A percentile compares a stretch with the other conserved stretches of the same genome.
These are phyloP conservation scores for Xylariales sp. DNA, from an alignment of 2,329 filamentous ascomycete genomes.

Conservation along the genomic window DNA sequence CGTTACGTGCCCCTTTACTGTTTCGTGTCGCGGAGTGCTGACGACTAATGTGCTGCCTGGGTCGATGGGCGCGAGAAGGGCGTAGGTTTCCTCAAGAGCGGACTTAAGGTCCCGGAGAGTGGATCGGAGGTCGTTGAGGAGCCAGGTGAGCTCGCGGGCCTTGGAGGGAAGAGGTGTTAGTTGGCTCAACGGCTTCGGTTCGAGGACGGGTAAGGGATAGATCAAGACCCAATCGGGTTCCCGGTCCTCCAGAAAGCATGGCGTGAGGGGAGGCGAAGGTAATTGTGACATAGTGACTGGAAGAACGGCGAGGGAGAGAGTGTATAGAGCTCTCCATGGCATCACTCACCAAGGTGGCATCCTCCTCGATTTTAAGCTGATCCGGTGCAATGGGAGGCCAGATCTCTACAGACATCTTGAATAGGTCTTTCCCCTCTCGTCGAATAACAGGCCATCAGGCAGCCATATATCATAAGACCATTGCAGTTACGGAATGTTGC, in stretches of 20 bases:
- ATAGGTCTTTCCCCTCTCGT: not conserved
- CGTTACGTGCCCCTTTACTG: constrained; percentile 87
- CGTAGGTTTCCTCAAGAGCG: constrained; percentile 84
- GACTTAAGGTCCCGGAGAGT: constrained; percentile 47
- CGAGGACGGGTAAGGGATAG: constrained; percentile 3
- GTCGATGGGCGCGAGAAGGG: constrained; percentile 78
- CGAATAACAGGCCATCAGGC: not conserved
- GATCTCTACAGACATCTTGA: constrained; percentile 52
- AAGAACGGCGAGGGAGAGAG: too few species aligned
- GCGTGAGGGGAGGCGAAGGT: constrained; percentile 1
- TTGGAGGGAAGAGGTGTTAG: constrained; percentile 10
- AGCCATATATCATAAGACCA: constrained; percentile 4
- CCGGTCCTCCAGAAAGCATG: too few species aligned
- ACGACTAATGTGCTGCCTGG: constrained; percentile 85
- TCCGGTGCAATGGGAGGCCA: constrained; percentile 50
- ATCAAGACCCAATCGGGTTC: constrained; percentile 4
- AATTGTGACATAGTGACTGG: constrained; percentile 6
- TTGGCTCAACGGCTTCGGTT: not conserved
- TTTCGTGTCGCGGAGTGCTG: constrained; percentile 80
- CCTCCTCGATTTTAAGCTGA: constrained; percentile 45
- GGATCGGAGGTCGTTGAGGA: constrained; percentile 44
- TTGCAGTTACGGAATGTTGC: constrained; percentile 1
- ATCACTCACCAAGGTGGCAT: constrained; percentile 44
- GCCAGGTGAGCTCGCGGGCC: constrained; percentile 49
- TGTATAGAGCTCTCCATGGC: too few species aligned